A percentile compares a stretch with the other conserved stretches of the same genome.
These are phyloP conservation scores for Penicillium concentricum DNA, from an alignment of 2,329 filamentous ascomycete species.

Conservation along the genomic window DNA sequence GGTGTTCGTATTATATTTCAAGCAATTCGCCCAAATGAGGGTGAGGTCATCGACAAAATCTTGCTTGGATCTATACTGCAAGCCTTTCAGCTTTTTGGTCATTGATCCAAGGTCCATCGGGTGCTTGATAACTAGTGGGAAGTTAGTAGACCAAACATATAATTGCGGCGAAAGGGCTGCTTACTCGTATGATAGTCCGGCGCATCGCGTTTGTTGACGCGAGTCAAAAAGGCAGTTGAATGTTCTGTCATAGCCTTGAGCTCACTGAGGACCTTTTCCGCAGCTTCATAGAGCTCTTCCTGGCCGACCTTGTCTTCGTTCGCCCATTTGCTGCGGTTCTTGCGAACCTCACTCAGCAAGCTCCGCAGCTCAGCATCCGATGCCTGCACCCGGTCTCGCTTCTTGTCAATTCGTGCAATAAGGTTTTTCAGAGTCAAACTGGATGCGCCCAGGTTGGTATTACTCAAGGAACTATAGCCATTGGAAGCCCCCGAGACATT, in stretches of 20 bases:
- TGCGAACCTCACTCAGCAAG: conserved; percentile 94
- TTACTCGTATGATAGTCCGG: conserved; percentile 91
- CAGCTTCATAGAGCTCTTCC: conserved; percentile 93
- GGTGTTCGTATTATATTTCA: conserved; percentile 91
- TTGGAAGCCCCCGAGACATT: conserved; percentile 55
- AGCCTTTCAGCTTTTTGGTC: conserved; percentile 91
- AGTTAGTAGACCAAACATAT: conserved; percentile 20
- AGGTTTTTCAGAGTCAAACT: conserved; percentile 95
- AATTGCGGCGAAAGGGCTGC: conserved; percentile 25
- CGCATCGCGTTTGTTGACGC: conserved; percentile 95
- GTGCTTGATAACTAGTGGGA: conserved; percentile 75
- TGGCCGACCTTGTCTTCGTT: conserved; percentile 97
- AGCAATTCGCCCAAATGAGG: conserved; percentile 94
- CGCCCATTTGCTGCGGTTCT: conserved; percentile 98
- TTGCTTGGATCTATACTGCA: conserved; percentile 81
- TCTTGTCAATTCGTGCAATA: conserved; percentile 91
- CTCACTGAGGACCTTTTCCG: conserved; percentile 95
- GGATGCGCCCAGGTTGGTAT: conserved; percentile 90
- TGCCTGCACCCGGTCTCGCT: conserved; percentile 83
- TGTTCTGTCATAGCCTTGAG: conserved; percentile 97
- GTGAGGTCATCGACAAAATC: conserved; percentile 94
- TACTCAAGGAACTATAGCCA: conserved; percentile 86
- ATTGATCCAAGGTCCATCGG: conserved; percentile 98
- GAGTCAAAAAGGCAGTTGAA: conserved; percentile 89
- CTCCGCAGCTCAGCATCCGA: conserved; percentile 90